Base-by-base conservation (phyloP, 805 yeast species). In the Zygoascus biomembranicola region DNA sequence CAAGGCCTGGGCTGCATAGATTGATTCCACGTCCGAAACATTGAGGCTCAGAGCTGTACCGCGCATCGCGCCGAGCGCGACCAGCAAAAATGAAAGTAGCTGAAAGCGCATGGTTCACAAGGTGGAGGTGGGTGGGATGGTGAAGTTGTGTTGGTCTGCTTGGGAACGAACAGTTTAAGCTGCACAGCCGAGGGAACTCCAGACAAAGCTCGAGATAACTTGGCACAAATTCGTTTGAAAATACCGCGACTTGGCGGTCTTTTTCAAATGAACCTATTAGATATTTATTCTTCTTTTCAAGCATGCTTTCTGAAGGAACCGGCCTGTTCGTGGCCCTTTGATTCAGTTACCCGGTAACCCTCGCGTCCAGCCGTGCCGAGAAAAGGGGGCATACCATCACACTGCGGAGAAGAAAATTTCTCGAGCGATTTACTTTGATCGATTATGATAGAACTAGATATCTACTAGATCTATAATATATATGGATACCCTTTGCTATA, bases 1-100 rank as follows among this genome's bases (percentile, higher is more conserved):
- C 47, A 80, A 67, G 0, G 82, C 72, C 1, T 86, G 79, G 1
- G 84, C 90, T 42, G 74, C 64, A 54, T 59, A 54, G 20, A 70
- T 60, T 14, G 65, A 57, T 31, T 51, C 48, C 18, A 51, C 26
- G 28, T 56, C 51, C 13, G 23, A 47, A 20, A 63, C 31, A 41
- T 62, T 61, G 39, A 66, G 16, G 14, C 42, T 39, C 18, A 55
- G 14, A 32, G 57, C 57, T 13, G 32, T 10, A 19, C 37, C 39
- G 16, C 16, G 39, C 39, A 35, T 35, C 4, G 39, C 45, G 37
- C 45, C 10, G 8, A n/a, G 35, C n/a, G 32, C 18, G 19, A 19
- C 10, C 16, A 14, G 47, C 31, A 44, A 19, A 18, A 44, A 44
- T 23, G 47, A 35, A n/a, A 35, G 39, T 13, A 35, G 3, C 39